Percentiles rank a stretch among this genome's conserved stretches.
Evolutionary conservation across 768 basidiomycete genomes (phyloP).

Genomic region (Tulasnella sp.): DNA sequence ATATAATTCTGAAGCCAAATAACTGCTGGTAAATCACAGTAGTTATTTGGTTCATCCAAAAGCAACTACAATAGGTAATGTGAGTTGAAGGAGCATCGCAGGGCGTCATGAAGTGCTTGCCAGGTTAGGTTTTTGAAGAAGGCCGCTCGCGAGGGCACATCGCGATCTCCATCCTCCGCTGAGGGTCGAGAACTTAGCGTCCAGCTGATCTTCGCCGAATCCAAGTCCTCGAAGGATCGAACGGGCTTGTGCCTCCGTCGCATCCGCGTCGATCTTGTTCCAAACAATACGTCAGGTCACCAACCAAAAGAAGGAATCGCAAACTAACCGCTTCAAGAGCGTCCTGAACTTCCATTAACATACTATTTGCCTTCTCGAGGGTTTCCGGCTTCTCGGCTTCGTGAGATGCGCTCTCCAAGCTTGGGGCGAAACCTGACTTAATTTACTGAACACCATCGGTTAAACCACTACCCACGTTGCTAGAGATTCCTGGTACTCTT

Average conservation of each 20-base stretch:
- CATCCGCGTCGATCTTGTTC: conserved; percentile 32
- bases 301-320: not conserved
- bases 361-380: conserved; percentile 29
- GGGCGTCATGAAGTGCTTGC: not conserved
- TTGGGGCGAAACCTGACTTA: not conserved
- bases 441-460: not conserved
- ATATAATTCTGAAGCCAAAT: conserved; percentile 46
- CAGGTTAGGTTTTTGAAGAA: conserved; percentile 52
- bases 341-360: conserved; percentile 33
- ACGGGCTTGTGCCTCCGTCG: conserved; percentile 42
- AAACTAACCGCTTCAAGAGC: conserved; percentile 35
- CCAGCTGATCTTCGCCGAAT: conserved; percentile 44
- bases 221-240: conserved; percentile 57
- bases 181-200: conserved; percentile 43
- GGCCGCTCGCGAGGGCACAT: conserved; percentile 53
- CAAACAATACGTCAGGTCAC: not conserved
- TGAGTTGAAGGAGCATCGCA: not conserved
- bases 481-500: conserved; percentile 37
- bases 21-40: conserved; percentile 38
- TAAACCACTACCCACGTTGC: not conserved
- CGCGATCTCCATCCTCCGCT: conserved; percentile 66
- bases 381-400: conserved; percentile 5
- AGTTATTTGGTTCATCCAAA: conserved; percentile 36
- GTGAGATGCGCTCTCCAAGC: not conserved
- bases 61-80: conserved; percentile 11